Conservation (phyloP, 768 basidiomycete species). For the Lentinus tigrinus region DNA sequence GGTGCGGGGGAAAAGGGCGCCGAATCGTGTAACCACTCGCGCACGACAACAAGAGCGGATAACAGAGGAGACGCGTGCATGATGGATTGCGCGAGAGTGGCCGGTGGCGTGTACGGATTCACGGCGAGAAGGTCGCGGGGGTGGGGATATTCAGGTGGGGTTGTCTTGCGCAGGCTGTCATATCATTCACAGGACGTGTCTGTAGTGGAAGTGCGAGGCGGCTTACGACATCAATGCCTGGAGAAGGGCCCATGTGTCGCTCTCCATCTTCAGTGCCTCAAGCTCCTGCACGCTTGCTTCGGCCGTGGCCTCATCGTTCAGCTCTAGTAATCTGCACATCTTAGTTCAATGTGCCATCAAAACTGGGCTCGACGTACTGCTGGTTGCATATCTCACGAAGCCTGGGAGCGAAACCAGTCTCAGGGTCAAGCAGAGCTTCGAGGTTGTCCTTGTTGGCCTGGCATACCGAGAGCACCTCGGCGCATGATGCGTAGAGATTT, state of each 20-base stretch:
- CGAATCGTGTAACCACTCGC: slow-evolving; percentile 87
- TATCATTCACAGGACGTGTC: background rate
- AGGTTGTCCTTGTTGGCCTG: slow-evolving; percentile 58
- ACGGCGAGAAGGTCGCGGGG: slow-evolving; percentile 56
- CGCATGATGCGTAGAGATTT: slow-evolving; percentile 60
- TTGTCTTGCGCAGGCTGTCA: slow-evolving; percentile 66
- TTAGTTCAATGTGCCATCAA: background rate
- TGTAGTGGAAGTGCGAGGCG: background rate
- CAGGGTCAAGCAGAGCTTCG: slow-evolving; percentile 59
- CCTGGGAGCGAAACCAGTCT: slow-evolving; percentile 68
- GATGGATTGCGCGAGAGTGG: slow-evolving; percentile 71
- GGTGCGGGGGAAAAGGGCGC: slow-evolving; percentile 66
- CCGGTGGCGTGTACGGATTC: slow-evolving; percentile 83
- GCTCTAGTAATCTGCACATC: slow-evolving; percentile 48
- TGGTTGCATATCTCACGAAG: slow-evolving; percentile 51
- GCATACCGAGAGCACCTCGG: slow-evolving; percentile 61
- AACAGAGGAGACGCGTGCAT: slow-evolving; percentile 67
- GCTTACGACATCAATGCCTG: slow-evolving; percentile 78
- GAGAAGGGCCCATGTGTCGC: slow-evolving; percentile 79
- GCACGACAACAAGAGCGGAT: slow-evolving; percentile 73
- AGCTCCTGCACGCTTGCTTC: slow-evolving; percentile 49
- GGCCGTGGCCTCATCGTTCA: slow-evolving; percentile 36
- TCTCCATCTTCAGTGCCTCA: slow-evolving; percentile 67
- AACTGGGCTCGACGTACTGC: slow-evolving; percentile 44
- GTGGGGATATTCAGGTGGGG: slow-evolving; percentile 43